A percentile compares a stretch with the other conserved stretches of the same genome.
Evolutionary conservation across 441 rosid genomes (phyloP).

Genomic region (Pelargonium cotyledonis): DNA sequence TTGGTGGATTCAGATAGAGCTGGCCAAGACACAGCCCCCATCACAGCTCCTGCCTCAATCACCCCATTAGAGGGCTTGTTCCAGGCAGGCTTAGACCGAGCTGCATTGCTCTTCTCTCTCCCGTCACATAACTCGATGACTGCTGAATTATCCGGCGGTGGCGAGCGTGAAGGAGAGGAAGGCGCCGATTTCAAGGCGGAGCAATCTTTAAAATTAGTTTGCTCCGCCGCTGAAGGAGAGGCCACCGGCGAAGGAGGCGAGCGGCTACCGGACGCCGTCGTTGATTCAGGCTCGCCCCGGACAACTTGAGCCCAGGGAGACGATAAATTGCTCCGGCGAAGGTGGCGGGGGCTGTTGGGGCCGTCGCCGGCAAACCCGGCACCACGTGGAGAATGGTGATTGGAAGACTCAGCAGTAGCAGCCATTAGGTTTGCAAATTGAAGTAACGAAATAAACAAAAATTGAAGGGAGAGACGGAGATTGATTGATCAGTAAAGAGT

Average conservation of each 20-base stretch:
- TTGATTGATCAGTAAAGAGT: background rate
- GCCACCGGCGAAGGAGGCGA: constrained; percentile 2
- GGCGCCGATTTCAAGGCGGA: constrained; percentile 25
- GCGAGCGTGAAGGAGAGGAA: constrained; percentile 18
- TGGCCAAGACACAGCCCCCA: constrained; percentile 44
- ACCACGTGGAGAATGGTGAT: background rate
- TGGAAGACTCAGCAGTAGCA: background rate
- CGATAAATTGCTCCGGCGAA: constrained; percentile 25
- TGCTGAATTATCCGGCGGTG: constrained; percentile 20
- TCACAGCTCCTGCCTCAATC: constrained; percentile 26
- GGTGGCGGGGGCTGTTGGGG: constrained; percentile 24
- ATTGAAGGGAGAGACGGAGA: too few species aligned
- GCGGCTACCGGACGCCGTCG: constrained; percentile 12
- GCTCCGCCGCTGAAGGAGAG: constrained; percentile 19
- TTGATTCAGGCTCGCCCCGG: constrained; percentile 37
- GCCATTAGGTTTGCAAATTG: background rate
- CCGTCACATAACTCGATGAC: constrained; percentile 11
- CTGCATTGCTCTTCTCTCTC: constrained; percentile 25
- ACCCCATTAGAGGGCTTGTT: constrained; percentile 36
- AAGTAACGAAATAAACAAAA: too few species aligned
- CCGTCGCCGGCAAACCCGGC: constrained; percentile 15
- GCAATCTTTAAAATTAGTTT: constrained; percentile 23
- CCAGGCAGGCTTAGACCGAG: constrained; percentile 34
- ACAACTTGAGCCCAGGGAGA: constrained; percentile 54
- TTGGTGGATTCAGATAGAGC: constrained; percentile 34